Base-by-base conservation (phyloP, 257 asterid genomes). In the Solanum lycopersicoides region DNA sequence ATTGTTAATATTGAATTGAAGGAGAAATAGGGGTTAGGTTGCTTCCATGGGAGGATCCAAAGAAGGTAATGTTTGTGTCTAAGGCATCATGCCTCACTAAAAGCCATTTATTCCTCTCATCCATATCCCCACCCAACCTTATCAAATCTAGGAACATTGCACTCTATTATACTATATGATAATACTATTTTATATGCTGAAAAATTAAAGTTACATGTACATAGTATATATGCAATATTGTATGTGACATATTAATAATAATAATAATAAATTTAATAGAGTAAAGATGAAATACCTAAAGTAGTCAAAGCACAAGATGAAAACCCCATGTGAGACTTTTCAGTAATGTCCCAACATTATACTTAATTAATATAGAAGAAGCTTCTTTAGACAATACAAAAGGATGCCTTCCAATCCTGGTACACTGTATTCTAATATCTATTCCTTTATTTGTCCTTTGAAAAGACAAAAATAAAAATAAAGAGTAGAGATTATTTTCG, bases 51-150 rank as follows among this genome's bases (percentile, higher is more conserved):
- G 87, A 89, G 91, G 89, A 88, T 89, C 89, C 83, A 86, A 88
- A 83, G 89, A 88, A 86, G 91, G 91, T 83, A 44, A 88, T 92
- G 96, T 91, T 89, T 88, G 92, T 92, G 94, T 91, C 89, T 91
- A 87, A 87, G 92, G 92, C 89, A 90, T 92, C 95, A 94, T 93
- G 95, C 91, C 83, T 91, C 93, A 92, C 92, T 90, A 88, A 88
- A 93, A 83, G 89, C 92, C 92, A 93, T 91, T 90, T 93, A 89
- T 92, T 91, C 91, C 91, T 82, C 90, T 89, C 92, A 89, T 89
- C 96, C 91, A 88, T 88, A 91, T 89, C 93, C 80, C 90, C 66
- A 88, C 87, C 91, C 89, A 82, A 77, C 82, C 87, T 90, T 75
- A 88, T 85, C 89, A 44, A 89, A 91, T 89, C 92, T 87, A 87